Evolutionary conservation across 768 basidiomycete species (phyloP).

Genomic region (Galerina sulciceps): DNA sequence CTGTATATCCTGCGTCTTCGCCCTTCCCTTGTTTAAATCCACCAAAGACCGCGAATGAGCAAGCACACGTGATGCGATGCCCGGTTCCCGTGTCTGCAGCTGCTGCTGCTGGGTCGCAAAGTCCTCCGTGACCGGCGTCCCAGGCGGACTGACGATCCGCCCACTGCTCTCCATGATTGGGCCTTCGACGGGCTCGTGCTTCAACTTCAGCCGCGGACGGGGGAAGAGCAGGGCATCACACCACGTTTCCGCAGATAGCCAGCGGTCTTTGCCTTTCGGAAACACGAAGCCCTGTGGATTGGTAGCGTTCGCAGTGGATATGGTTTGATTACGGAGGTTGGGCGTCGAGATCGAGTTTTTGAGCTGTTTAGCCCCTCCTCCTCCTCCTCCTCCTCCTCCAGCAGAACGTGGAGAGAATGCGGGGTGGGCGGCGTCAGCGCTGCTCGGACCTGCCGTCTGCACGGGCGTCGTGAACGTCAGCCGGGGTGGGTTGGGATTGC

Average conservation of each 20-base stretch:
- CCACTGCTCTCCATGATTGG: conserved; percentile 21
- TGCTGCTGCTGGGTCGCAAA: conserved; percentile 16
- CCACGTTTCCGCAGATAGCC: conserved; percentile 80
- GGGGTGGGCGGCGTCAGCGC: conserved; percentile 22
- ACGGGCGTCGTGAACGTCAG: conserved; percentile 31
- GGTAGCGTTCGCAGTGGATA: not conserved
- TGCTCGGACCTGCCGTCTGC: conserved; percentile 8
- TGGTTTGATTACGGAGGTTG: conserved; percentile 45
- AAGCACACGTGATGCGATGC: conserved; percentile 48
- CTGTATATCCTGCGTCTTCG: conserved; percentile 15
- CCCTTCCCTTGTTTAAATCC: conserved; percentile 30
- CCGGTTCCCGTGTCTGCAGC: conserved; percentile 22
- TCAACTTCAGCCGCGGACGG: conserved; percentile 68
- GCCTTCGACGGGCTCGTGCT: conserved; percentile 31
- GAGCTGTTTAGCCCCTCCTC: conserved; percentile 39
- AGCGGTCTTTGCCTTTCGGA: conserved; percentile 58
- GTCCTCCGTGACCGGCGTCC: conserved; percentile 39
- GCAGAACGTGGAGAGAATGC: conserved; percentile 18
- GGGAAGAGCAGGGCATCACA: conserved; percentile 82
- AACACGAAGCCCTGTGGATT: conserved; percentile 19
- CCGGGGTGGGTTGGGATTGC: conserved; percentile 24
- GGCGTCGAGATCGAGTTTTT: conserved; percentile 70
- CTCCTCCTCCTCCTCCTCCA: no score
- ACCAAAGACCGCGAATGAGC: conserved; percentile 52
- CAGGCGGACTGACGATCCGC: conserved; percentile 54